Conservation (phyloP, 129 eudicot species). For the Heracleum sosnowskyi region DNA sequence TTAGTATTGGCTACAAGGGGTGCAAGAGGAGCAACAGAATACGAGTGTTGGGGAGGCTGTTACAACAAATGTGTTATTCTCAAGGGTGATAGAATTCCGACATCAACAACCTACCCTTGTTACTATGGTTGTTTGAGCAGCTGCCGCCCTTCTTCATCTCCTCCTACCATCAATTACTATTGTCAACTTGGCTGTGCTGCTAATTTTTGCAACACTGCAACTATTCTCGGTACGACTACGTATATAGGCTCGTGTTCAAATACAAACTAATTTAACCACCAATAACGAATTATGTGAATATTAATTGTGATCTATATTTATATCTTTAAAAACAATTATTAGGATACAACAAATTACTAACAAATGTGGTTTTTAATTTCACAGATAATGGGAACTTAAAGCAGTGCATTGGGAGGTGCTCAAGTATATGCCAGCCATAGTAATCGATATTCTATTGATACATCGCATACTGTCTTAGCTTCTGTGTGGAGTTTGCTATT, state of each 20-base stretch:
- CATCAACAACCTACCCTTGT: not conserved
- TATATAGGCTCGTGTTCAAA: too few species aligned
- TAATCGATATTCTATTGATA: not conserved
- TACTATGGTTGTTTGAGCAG: not conserved
- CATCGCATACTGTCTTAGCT: not conserved
- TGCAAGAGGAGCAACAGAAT: slow-evolving; percentile 3
- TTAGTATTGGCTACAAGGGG: not conserved
- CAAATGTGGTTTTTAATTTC: not conserved
- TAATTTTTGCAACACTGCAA: not conserved
- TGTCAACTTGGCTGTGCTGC: not conserved
- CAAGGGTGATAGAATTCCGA: not conserved
- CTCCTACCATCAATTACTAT: not conserved
- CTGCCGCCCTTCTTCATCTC: not conserved
- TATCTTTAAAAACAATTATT: too few species aligned
- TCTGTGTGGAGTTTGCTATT: not conserved
- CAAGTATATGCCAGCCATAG: not conserved
- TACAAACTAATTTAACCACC: too few species aligned
- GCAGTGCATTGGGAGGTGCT: not conserved
- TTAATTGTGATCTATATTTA: too few species aligned
- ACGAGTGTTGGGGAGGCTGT: slow-evolving; percentile 1
- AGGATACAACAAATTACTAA: not conserved
- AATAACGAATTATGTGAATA: too few species aligned
- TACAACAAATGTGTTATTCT: not conserved
- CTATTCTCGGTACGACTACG: not conserved
- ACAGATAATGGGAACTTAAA: not conserved